A percentile compares a stretch with the other conserved stretches of the same genome.
Evolutionary conservation across 1,139 yeast genomes (phyloP).

Genomic region (Pichia sp.): DNA sequence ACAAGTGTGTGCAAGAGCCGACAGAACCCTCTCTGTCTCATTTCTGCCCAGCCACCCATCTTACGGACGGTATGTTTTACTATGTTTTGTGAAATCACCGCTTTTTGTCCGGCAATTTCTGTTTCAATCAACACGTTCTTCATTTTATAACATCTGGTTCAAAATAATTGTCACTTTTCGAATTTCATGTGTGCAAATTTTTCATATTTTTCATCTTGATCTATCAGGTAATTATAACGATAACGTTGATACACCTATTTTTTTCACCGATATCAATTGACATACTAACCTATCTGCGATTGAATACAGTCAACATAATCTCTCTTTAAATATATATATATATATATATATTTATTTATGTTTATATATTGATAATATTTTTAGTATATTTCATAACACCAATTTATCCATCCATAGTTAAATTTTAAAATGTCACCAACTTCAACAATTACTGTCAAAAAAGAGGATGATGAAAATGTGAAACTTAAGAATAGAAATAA

Average conservation of each 20-base stretch:
- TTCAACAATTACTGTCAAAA: neutral
- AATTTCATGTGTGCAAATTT: neutral
- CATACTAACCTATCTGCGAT: neutral
- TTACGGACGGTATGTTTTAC: neutral
- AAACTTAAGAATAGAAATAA: neutral
- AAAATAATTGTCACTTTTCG: neutral
- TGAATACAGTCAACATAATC: neutral
- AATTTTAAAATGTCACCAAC: neutral
- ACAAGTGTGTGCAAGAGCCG: neutral
- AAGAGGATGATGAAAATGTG: neutral
- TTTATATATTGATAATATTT: neutral
- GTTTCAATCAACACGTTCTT: neutral
- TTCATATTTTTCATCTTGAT: neutral
- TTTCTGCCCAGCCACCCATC: neutral
- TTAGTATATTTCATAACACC: neutral
- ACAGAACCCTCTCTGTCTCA: neutral
- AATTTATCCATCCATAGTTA: neutral
- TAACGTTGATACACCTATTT: neutral
- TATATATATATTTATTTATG: neutral
- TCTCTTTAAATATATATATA: neutral
- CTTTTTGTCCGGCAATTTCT: neutral
- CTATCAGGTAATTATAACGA: neutral
- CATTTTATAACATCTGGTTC: neutral
- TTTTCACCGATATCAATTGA: neutral
- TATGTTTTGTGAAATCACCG: neutral